Evolutionary conservation across 192 early-diverging fungal genomes (phyloP).

Genomic region (Coemansia umbellata): DNA sequence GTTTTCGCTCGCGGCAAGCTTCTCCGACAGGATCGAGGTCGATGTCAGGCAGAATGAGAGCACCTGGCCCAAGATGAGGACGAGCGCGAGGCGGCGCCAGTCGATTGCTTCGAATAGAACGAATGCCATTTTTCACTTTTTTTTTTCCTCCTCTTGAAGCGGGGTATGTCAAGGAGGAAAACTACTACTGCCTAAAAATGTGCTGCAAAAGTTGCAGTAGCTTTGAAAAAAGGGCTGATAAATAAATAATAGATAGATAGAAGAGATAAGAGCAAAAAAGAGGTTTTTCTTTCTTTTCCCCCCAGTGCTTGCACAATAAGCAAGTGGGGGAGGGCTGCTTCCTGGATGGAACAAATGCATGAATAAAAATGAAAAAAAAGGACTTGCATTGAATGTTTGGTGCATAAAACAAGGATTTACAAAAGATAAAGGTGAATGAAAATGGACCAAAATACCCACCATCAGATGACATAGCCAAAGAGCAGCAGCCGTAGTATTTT

Average conservation of each 20-base stretch:
- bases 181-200: slow-evolving; percentile 49
- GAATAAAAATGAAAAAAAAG: too few species aligned
- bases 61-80: slow-evolving; percentile 59
- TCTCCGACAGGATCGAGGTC: slow-evolving; percentile 63
- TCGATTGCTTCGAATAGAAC: slow-evolving; percentile 4
- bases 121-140: slow-evolving; percentile 47
- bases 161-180: neutral
- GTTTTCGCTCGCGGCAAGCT: slow-evolving; percentile 55
- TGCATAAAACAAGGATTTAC: too few species aligned
- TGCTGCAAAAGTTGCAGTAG: slow-evolving; percentile 47
- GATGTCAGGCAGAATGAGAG: slow-evolving; percentile 74
- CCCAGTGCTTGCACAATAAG: neutral
- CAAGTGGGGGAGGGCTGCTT: too few species aligned
- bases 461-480: too few species aligned
- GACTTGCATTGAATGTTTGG: too few species aligned
- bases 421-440: too few species aligned
- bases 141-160: slow-evolving; percentile 3
- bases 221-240: slow-evolving; percentile 28
- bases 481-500: too few species aligned
- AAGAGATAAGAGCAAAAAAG: slow-evolving; percentile 4
- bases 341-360: too few species aligned
- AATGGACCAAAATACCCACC: too few species aligned
- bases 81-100: slow-evolving; percentile 50
- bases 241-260: slow-evolving; percentile 1
- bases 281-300: neutral